Evolutionary conservation across 805 yeast species (phyloP), one percentile per base, ranked within the genome.

Genomic region (Myxozyma lipomycoides): DNA sequence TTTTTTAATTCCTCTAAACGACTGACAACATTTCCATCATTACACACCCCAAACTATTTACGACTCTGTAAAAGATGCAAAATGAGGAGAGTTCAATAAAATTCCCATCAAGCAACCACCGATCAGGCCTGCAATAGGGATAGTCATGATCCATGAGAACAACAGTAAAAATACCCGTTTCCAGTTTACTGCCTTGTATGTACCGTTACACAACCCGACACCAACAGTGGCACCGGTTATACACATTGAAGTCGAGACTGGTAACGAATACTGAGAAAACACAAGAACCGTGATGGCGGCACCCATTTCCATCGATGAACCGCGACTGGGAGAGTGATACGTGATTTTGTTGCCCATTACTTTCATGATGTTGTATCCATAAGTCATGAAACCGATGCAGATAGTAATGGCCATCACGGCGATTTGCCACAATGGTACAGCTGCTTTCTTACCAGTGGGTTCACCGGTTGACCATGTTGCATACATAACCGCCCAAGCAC

Each of bases 171-270:
- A 64, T 24, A 84, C 86, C 79, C 82, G 79, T 70, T 84, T 76
- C 89, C 89, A 84, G 72, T 84, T 84, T 52, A 83, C 83, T 3
- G 85, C 76, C 59, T 69, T 76, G 61, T 73, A 57, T 62, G 81
- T 85, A 60, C 70, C 71, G 73, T 84, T 84, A 70, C 87, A 82
- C 52, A 83, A 70, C 48, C 89, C 91, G 58, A 84, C 86, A 62
- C 78, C 79, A 4, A 84, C 86, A 36, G 86, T 82, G 52, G 87
- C 86, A 52, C 91, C 91, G 49, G 81, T 83, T 12, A 88, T 86
- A 65, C 81, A 77, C 68, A 84, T 90, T 3, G 91, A 84, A 25
- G 91, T 84, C 5, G 89, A 83, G 28, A 83, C 78, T 41, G 91
- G 91, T 56, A 84, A 79, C 3, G 75, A 71, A 56, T 84, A 73